Evolutionary conservation across 2,329 filamentous ascomycete genomes (phyloP).

Genomic region (Penicillium sp.): DNA sequence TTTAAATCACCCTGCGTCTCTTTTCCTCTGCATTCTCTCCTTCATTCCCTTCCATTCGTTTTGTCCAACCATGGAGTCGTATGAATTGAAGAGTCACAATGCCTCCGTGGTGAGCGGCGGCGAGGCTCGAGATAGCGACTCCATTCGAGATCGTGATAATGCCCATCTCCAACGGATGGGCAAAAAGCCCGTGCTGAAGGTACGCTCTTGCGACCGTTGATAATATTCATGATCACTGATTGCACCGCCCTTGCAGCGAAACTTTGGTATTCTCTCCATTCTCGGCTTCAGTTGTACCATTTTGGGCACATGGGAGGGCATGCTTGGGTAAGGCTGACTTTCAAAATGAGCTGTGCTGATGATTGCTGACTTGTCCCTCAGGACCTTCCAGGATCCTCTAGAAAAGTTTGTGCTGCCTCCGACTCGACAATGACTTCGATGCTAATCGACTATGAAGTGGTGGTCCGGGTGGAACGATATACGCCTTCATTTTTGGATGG

Average conservation of each 20-base stretch:
- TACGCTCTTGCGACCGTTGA: background rate
- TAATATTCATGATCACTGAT: too few species aligned
- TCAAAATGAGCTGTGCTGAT: too few species aligned
- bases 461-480: conserved; percentile 31
- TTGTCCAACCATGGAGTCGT: background rate
- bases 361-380: conserved; percentile 9
- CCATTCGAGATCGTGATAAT: conserved; percentile 1
- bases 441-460: too few species aligned
- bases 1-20: too few species aligned
- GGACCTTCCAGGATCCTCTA: conserved; percentile 18
- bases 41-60: background rate
- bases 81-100: background rate
- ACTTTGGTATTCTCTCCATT: conserved; percentile 39
- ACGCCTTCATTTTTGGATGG: conserved; percentile 33
- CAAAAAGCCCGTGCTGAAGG: conserved; percentile 8
- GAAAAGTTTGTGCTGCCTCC: too few species aligned
- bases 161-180: conserved; percentile 4
- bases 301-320: conserved; percentile 39
- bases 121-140: background rate
- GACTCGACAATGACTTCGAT: too few species aligned
- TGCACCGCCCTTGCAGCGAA: conserved; percentile 31
- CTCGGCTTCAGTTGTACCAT: conserved; percentile 40
- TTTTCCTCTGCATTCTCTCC: background rate
- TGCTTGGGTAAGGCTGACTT: conserved; percentile 37
- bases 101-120: background rate